Evolutionary conservation across 495 filamentous ascomycete genomes (phyloP), one percentile per base, ranked within the genome.

Genomic region (Neurospora discreta): DNA sequence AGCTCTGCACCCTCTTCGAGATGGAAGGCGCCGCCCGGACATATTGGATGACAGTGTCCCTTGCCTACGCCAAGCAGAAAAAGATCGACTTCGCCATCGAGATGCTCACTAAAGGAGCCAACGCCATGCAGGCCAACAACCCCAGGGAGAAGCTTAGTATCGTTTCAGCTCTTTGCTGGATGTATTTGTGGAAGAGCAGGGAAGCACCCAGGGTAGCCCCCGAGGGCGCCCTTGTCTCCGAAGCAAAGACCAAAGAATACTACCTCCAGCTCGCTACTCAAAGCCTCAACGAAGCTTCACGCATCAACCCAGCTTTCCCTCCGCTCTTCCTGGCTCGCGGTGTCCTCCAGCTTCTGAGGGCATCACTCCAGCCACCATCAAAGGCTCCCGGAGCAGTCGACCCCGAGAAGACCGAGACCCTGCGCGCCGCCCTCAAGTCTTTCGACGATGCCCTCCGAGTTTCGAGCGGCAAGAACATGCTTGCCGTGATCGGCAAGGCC

Each of bases 61-160:
- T 98, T 41, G 96, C 95, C n/a, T 98, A 99, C 77, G 94, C 95
- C 36, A 98, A 98, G 82, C 93, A 97, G 80, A 88, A 90, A 43
- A 95, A 97, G 81, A 86, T 94, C 58, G 93, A 97, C 75, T 92
- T 93, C 81, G 95, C 95, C 52, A 94, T 98, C 75, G 94, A 98
- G 79, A 95, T 99, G 75, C 84, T 99, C 71, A 88, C 89, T 52
- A 93, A 93, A 74, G 94, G 94, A 68, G 84, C 95, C 70, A 87
- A 86, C 68, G 93, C 90, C 33, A 87, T 96, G 78, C 86, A 89
- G 43, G 84, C 86, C 70, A 90, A 87, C 65, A 89, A 89, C 60
- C 87, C 89, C 23, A 91, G 94, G 69, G 95, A 99, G 82, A 93
- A 91, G 80, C 86, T 98, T 69, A 92, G 90, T 71, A 88, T 97